Percentiles rank a stretch among this genome's conserved stretches.
phyloP scores from a whole-genome alignment of 192 early-diverging fungal species.

The Linnemannia hyalina region DNA sequence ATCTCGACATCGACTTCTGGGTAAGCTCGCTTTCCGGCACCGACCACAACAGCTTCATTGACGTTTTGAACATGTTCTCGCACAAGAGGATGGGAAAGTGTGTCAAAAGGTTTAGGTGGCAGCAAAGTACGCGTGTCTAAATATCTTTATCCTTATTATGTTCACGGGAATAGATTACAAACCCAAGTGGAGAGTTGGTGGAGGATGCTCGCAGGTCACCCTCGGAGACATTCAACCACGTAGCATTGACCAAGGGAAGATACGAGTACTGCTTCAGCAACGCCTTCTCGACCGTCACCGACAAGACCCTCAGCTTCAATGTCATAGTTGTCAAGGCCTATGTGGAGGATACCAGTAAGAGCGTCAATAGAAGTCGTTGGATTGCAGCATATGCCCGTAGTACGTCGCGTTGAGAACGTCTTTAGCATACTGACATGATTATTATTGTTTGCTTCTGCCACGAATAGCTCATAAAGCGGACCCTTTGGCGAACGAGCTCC shows the following conservation, averaged over 20 bases:
- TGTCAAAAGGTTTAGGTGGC: too few relatives aligned
- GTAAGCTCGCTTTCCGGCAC: constrained; percentile 50
- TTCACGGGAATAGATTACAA: constrained; percentile 50
- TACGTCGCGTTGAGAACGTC: background rate
- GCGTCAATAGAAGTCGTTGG: constrained; percentile 27
- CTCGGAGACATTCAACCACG: constrained; percentile 57
- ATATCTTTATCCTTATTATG: background rate
- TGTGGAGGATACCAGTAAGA: constrained; percentile 54
- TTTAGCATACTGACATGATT: background rate
- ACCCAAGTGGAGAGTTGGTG: constrained; percentile 56
- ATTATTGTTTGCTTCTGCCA: background rate
- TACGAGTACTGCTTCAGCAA: constrained; percentile 87
- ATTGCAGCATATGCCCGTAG: too few relatives aligned
- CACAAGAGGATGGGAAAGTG: background rate
- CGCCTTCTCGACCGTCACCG: constrained; percentile 67
- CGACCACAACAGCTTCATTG: background rate
- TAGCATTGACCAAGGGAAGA: constrained; percentile 65
- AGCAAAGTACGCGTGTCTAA: too few relatives aligned
- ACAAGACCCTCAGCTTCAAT: constrained; percentile 74
- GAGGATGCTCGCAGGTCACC: constrained; percentile 48
- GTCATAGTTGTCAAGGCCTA: constrained; percentile 61
- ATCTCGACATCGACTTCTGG: constrained; percentile 78
- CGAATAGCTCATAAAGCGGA: constrained; percentile 58
- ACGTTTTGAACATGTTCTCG: background rate
- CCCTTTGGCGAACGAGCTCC: constrained; percentile 76